Evolutionary conservation across 176 grass and related monocot genomes (phyloP).

Genomic region (Guadua angustifolia): DNA sequence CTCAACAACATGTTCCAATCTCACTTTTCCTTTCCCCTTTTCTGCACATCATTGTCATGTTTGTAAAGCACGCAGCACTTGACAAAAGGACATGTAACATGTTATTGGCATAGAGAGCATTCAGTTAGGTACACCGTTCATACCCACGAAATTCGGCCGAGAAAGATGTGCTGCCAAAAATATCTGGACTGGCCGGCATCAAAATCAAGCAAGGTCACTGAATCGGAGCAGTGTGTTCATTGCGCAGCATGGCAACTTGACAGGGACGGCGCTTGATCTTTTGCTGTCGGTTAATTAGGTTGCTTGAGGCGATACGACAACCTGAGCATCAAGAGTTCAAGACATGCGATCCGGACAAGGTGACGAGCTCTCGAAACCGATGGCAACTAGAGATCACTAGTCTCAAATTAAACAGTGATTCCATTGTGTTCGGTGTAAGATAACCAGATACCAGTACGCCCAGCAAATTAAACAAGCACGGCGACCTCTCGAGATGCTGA

Average conservation of each 20-base stretch:
- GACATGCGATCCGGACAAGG: neutral
- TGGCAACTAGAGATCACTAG: neutral
- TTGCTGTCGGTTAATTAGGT: neutral
- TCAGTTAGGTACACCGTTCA: neutral
- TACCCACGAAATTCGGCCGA: neutral
- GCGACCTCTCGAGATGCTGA: neutral
- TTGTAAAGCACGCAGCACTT: neutral
- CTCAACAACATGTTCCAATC: slow-evolving; percentile 2
- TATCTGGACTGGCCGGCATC: neutral
- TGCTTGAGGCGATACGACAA: slow-evolving; percentile 4
- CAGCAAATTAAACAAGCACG: no score
- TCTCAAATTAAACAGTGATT: neutral
- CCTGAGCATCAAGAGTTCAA: neutral
- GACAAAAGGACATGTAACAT: neutral
- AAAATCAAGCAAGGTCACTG: neutral
- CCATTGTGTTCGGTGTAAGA: neutral
- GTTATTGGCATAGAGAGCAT: neutral
- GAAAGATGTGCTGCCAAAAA: neutral
- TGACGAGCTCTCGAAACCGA: neutral
- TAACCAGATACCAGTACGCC: no score
- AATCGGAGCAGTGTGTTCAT: neutral
- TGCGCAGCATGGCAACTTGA: slow-evolving; percentile 28
- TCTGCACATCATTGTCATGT: slow-evolving; percentile 11
- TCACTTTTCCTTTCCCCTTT: neutral
- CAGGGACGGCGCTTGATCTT: slow-evolving; percentile 27